Percentiles rank a stretch among this genome's conserved stretches.
Conservation (phyloP, 2,329 filamentous ascomycete species). For the Ophiocordyceps camponoti-leonardi region DNA sequence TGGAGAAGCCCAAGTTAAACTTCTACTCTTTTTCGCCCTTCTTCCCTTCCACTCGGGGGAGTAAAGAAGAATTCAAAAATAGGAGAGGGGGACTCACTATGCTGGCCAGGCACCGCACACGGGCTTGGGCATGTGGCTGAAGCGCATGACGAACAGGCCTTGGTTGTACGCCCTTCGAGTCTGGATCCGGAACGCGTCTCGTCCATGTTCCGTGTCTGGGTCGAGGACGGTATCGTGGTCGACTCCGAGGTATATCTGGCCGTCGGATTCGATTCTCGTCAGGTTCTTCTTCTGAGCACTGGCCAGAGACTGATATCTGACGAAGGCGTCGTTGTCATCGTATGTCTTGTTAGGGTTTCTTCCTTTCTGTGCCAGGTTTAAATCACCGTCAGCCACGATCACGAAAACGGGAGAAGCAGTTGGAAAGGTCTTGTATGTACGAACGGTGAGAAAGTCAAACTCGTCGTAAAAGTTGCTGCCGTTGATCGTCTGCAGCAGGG, state of each 20-base stretch:
- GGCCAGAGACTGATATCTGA: slow-evolving; percentile 29
- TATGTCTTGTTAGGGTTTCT: slow-evolving; percentile 5
- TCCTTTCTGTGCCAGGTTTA: slow-evolving; percentile 6
- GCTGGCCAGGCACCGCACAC: slow-evolving; percentile 56
- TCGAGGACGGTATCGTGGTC: slow-evolving; percentile 9
- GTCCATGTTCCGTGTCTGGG: slow-evolving; percentile 11
- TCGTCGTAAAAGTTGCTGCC: slow-evolving; percentile 25
- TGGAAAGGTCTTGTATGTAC: not conserved
- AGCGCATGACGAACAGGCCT: slow-evolving; percentile 43
- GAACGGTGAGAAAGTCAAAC: slow-evolving; percentile 16
- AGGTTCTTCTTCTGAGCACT: slow-evolving; percentile 10
- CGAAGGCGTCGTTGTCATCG: slow-evolving; percentile 13
- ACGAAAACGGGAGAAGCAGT: too few relatives aligned
- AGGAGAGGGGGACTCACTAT: slow-evolving; percentile 21
- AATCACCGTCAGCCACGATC: not conserved
- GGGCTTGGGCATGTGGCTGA: slow-evolving; percentile 35
- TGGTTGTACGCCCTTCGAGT: slow-evolving; percentile 42
- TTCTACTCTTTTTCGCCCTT: too few relatives aligned
- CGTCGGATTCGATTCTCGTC: slow-evolving; percentile 9
- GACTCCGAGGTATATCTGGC: slow-evolving; percentile 18
- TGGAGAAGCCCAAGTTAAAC: not conserved
- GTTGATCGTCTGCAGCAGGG: slow-evolving; percentile 5
- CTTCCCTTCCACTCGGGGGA: too few relatives aligned
- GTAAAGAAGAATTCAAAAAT: not conserved
- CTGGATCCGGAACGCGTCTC: slow-evolving; percentile 45